phyloP scores from a whole-genome alignment of 331 rosid species.

The Telfairia occidentalis region DNA sequence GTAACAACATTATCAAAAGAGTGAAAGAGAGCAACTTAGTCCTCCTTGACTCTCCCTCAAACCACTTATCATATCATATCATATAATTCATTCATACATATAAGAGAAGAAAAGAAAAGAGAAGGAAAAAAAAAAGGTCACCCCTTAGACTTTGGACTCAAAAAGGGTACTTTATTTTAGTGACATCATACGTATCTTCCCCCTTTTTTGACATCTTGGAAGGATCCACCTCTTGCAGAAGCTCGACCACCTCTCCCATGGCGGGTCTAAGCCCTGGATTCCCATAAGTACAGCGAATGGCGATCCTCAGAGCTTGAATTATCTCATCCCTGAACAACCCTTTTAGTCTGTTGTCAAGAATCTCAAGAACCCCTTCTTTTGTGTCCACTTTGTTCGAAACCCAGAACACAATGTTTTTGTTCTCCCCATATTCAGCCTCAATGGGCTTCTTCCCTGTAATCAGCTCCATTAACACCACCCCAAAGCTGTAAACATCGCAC shows the following conservation, averaged over 20 bases:
- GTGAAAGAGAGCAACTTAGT: neutral
- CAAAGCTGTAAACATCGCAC: constrained; percentile 90
- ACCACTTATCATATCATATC: constrained; percentile 4
- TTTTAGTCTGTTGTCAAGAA: constrained; percentile 43
- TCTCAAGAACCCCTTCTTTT: constrained; percentile 63
- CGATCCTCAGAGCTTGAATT: constrained; percentile 55
- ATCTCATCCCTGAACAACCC: constrained; percentile 55
- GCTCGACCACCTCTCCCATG: constrained; percentile 83
- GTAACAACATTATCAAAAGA: neutral
- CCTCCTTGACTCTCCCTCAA: neutral
- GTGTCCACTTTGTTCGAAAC: constrained; percentile 83
- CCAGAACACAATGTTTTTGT: constrained; percentile 76
- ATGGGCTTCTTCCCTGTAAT: constrained; percentile 83
- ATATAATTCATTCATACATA: neutral
- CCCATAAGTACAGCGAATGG: constrained; percentile 77
- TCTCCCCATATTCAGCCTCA: constrained; percentile 77
- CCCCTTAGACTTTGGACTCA: constrained; percentile 10
- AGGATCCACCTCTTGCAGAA: constrained; percentile 59
- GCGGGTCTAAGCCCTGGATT: constrained; percentile 67
- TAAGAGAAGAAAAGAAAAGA: neutral
- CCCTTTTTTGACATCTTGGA: constrained; percentile 31
- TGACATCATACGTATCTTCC: constrained; percentile 33
- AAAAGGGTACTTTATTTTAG: constrained; percentile 33
- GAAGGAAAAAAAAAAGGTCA: neutral
- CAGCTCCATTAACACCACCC: constrained; percentile 85